These are phyloP conservation scores for Morella rubra DNA, from an alignment of 306 rosid species.

Conservation along the genomic window DNA sequence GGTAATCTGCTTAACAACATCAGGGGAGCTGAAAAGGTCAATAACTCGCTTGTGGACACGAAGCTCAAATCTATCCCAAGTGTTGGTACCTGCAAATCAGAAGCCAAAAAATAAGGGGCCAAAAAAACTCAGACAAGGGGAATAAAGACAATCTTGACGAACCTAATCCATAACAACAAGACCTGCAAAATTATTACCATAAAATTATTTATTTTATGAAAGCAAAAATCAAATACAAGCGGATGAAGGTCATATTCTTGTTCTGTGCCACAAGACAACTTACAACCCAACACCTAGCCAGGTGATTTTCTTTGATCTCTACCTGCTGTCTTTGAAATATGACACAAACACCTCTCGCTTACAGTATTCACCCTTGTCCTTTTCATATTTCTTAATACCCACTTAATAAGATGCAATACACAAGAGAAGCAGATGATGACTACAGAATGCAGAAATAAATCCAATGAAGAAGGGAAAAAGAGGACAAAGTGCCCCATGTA, in stretches of 20 bases:
- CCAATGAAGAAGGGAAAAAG: neutral
- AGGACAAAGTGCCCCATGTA: neutral
- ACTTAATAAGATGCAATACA: neutral
- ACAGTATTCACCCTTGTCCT: neutral
- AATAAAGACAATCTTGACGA: too few relatives aligned
- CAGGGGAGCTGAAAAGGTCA: slow-evolving; percentile 89
- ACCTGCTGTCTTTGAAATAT: neutral
- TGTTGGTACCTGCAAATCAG: slow-evolving; percentile 72
- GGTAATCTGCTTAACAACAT: slow-evolving; percentile 93
- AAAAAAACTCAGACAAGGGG: neutral
- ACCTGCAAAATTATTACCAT: neutral
- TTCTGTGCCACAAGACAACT: neutral
- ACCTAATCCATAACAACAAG: too few relatives aligned
- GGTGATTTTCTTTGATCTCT: neutral
- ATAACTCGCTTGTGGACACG: slow-evolving; percentile 92
- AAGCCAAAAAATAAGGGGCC: neutral
- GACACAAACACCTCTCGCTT: too few relatives aligned
- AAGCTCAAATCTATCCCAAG: slow-evolving; percentile 86
- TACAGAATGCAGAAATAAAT: neutral
- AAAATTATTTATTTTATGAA: too few relatives aligned
- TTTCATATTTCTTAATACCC: neutral
- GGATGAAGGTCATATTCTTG: too few relatives aligned
- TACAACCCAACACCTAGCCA: neutral
- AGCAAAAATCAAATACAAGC: too few relatives aligned
- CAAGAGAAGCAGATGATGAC: neutral